Base-by-base conservation (phyloP, 495 filamentous ascomycete species). In the Penicillium ochrochloron region DNA sequence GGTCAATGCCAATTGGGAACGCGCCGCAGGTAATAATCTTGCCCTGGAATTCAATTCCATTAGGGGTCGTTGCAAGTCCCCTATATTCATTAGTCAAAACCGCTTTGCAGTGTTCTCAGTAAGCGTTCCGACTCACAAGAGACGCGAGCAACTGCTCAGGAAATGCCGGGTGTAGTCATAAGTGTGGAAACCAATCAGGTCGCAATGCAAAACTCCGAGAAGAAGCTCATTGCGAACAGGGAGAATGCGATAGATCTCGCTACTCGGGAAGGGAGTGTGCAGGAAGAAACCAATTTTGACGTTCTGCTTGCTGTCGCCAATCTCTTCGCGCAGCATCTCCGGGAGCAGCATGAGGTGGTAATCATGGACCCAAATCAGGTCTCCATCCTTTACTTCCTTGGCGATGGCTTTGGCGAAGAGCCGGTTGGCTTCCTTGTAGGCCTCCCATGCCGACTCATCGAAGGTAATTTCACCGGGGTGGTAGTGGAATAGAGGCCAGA, bases 401-500 rank as follows among this genome's bases (percentile, higher is more conserved):
- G 89, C 82, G 61, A 99, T 86, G 1, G 87, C 85, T 74, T 91
- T 88, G 23, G 94, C 95, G 69, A 99, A 99, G 7, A 93, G 78
- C 27, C 86, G 85, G 69, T 97, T 99, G 17, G 93, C 93, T 70
- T 97, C 91, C 60, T 86, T 86, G 82, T 99, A 99, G 50, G 93
- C 95, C 12, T 88, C 84, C 94, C 94, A 99, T 7, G 92, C 89
- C 39, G 87, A 88, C 76, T 99, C 95, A 76, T 97, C 92, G 71
- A 99, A 99, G 41, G 92, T 96, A 64, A 97, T 96, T 80, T 97
- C 94, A 66, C 94, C 94, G 41, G 94, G 94, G 75, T 99, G 95
- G 75, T 99, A 99, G 77, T 97, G 94, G 80, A 99, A 94, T 12
- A 97, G 85, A 4, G 94, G 94, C 94, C 94, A 99, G 19, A 99